Evolutionary conservation across 768 basidiomycete genomes (phyloP), one percentile per base, ranked within the genome.

Genomic region (Paxillus involutus): DNA sequence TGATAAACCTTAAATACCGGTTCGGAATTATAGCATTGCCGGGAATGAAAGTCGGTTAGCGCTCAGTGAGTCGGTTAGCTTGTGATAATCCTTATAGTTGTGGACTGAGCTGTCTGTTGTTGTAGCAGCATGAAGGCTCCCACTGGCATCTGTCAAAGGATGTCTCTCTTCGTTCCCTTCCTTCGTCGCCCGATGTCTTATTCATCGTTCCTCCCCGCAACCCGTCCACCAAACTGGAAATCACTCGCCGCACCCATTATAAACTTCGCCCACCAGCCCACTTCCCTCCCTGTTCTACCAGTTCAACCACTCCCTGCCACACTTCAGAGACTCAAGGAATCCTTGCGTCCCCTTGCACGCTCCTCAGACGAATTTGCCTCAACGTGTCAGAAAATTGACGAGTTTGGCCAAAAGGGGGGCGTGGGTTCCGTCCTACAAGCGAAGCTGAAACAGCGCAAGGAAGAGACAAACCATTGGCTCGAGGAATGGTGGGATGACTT

Each of bases 401-500:
- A 79, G 3, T 91, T 93, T 59, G 83, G 70, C 9, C 56, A 52
- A 3, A 58, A 64, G 13, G 69, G 64, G 2, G 76, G 76, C 44
- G 67, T 63, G 4, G 85, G 78, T 0, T 77, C 69, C 5, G 71
- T 78, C 64, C 77, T 96, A 32, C 94, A 96, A 57, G 65, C 75
- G 43, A 71, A 86, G 29, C 72, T 97, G 52, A 71, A 85, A 57
- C 67, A 78, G 40, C 77, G 82, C 42, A 77, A 81, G 16, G 73
- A 72, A 24, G 77, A 80, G 55, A 80, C 74, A 43, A 75, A 78
- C 36, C 89, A 92, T 62, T 98, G 94, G 94, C 75, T 98, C 24
- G 90, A 92, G 61, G 82, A 90, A 53, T 97, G 95, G 93, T 98
- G 95, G 94, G 94, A 98, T 67, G 86, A 91, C 59, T 69, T 66